Evolutionary conservation across 495 filamentous ascomycete species (phyloP), one percentile per base, ranked within the genome.

Genomic region (Trichodelitschia bisporula): DNA sequence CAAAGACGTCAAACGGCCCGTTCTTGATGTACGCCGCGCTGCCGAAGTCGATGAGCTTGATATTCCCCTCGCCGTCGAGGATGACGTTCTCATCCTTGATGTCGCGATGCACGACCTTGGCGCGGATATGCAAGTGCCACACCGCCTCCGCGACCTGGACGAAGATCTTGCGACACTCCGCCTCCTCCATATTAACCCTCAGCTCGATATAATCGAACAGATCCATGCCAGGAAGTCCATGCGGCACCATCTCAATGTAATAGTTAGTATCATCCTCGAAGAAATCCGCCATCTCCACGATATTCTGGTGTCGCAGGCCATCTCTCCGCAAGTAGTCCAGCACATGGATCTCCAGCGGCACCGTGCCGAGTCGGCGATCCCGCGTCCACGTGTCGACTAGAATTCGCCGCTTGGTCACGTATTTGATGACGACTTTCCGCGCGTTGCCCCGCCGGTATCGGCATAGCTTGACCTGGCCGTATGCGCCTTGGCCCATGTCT

Each of bases 21-120:
- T 72, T 91, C 55, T 84, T 91, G 58, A 95, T 90, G 45, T 95
- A 97, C 33, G 89, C 82, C 35, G 86, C 84, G 46, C 82, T 92
- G 32, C 86, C 86, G 39, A 97, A 97, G 51, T 97, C 86, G 41
- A 97, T 93, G 38, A 97, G 55, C 55, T 93, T 95, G 50, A 95
- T 90, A 33, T 75, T 73, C 3, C 84, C 84, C 44, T 93, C 84
- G 12, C 86, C 83, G 43, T 97, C 89, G 8, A 97, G 56, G 18
- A 95, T 72, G 26, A 97, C 77, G 36, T 97, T 97, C 50, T 97
- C 86, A 44, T 97, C 86, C 53, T 97, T 97, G 63, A 97, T 93
- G 41, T 97, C 86, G 12, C 86, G 71, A 42, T 97, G 86, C 24
- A 97, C 86, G 5, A 97, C 86, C 18, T 79, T 53, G 0, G 86